Percentiles rank a stretch among this genome's conserved stretches.
These are phyloP conservation scores for Aspergillus biplanus DNA, from an alignment of 495 filamentous ascomycete genomes.

Conservation along the genomic window DNA sequence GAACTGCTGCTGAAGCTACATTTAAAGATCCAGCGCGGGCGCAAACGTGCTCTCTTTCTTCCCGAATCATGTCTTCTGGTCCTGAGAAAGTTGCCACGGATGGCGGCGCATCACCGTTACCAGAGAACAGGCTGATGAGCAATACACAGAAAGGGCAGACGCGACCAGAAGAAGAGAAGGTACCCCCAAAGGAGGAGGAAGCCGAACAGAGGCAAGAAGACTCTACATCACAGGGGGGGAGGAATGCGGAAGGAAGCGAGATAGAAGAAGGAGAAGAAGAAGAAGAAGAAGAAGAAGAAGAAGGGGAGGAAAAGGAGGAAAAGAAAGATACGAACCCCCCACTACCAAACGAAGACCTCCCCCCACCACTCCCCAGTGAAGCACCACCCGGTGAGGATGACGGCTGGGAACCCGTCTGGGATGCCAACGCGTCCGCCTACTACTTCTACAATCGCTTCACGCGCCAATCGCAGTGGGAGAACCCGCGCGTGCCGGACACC, in stretches of 20 bases:
- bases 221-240: not conserved
- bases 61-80: conserved; percentile 7
- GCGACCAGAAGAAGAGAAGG: not conserved
- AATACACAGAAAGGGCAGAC: conserved; percentile 2
- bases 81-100: not conserved
- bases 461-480: conserved; percentile 79
- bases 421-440: conserved; percentile 66
- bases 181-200: not conserved
- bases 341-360: conserved; percentile 50
- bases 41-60: not conserved
- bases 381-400: conserved; percentile 69
- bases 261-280: conserved; percentile 24
- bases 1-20: too few species aligned
- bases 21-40: too few species aligned
- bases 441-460: conserved; percentile 93
- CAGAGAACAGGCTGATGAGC: not conserved
- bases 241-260: conserved; percentile 13
- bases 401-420: conserved; percentile 89
- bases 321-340: conserved; percentile 34
- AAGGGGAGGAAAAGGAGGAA: conserved; percentile 27
- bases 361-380: conserved; percentile 56
- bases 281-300: conserved; percentile 20
- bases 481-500: conserved; percentile 71
- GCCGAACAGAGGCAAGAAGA: conserved; percentile 2
- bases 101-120: not conserved